Percentiles rank a stretch among this genome's conserved stretches.
These are phyloP conservation scores for Lentinula novae-zelandiae DNA, from an alignment of 1,284 basidiomycete genomes.

Conservation along the genomic window DNA sequence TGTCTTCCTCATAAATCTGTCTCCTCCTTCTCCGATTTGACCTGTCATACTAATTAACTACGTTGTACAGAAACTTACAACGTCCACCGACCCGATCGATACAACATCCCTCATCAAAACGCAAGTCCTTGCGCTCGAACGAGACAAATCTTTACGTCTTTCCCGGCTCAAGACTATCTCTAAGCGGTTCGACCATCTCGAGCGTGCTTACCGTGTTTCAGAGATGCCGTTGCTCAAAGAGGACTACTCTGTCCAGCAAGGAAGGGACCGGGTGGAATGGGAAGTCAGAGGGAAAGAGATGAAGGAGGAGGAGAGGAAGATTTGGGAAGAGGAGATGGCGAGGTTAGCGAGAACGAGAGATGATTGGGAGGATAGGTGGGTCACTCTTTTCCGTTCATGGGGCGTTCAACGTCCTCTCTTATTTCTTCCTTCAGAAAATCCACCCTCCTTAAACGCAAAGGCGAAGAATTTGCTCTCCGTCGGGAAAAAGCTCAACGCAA, in stretches of 20 bases:
- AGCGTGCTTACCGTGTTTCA: constrained; percentile 94
- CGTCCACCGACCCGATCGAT: constrained; percentile 59
- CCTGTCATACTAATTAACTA: neutral
- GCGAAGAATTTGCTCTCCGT: constrained; percentile 70
- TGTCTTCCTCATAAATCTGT: too few relatives aligned
- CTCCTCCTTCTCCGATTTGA: too few relatives aligned
- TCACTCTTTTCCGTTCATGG: neutral
- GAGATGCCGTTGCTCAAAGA: constrained; percentile 84
- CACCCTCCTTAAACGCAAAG: constrained; percentile 29
- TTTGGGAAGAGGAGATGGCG: constrained; percentile 70
- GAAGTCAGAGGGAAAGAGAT: constrained; percentile 50
- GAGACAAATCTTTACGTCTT: constrained; percentile 90
- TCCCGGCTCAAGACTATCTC: constrained; percentile 82
- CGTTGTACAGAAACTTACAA: constrained; percentile 6
- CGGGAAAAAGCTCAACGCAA: constrained; percentile 61
- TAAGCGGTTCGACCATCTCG: constrained; percentile 94
- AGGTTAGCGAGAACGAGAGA: constrained; percentile 65
- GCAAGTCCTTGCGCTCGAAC: constrained; percentile 94
- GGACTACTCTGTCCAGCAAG: constrained; percentile 87
- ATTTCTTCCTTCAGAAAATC: neutral
- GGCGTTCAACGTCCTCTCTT: neutral
- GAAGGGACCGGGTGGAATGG: constrained; percentile 58
- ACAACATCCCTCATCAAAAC: constrained; percentile 88
- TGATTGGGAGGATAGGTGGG: neutral
- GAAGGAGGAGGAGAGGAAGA: constrained; percentile 54